Conservation (phyloP, 495 filamentous ascomycete genomes). For the Hyaloscypha bicolor region DNA sequence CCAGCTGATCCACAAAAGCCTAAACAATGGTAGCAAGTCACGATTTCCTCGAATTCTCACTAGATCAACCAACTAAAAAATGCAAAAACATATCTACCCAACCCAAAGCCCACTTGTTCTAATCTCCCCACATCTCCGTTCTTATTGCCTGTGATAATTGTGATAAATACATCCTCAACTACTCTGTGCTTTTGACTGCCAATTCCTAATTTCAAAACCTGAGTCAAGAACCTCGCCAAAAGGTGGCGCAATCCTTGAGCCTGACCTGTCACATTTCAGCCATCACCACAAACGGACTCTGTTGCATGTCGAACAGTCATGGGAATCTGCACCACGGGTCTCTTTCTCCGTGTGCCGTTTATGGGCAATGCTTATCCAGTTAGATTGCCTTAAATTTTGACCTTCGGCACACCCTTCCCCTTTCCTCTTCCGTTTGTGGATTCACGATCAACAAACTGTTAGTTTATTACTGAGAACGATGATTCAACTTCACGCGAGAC, state of each 20-base stretch:
- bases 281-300: neutral
- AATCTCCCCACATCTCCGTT: too few species aligned
- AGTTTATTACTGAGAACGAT: neutral
- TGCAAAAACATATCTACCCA: too few species aligned
- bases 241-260: neutral
- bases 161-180: too few species aligned
- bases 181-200: too few species aligned
- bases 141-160: too few species aligned
- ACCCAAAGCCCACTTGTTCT: too few species aligned
- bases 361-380: neutral
- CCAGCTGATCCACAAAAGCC: too few species aligned
- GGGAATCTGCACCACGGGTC: neutral
- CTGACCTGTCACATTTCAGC: neutral
- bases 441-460: neutral
- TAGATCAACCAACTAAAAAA: too few species aligned
- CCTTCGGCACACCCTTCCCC: too few species aligned
- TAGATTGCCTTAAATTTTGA: neutral
- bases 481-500: neutral
- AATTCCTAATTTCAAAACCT: neutral
- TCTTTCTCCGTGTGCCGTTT: neutral
- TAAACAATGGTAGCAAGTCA: too few species aligned
- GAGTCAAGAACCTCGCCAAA: conserved; percentile 1
- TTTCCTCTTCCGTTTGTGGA: too few species aligned
- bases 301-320: conserved; percentile 1
- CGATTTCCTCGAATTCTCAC: too few species aligned